A percentile compares a stretch with the other conserved stretches of the same genome.
These are phyloP conservation scores for Sporothrix curviconia DNA, from an alignment of 2,329 filamentous ascomycete genomes.

Conservation along the genomic window DNA sequence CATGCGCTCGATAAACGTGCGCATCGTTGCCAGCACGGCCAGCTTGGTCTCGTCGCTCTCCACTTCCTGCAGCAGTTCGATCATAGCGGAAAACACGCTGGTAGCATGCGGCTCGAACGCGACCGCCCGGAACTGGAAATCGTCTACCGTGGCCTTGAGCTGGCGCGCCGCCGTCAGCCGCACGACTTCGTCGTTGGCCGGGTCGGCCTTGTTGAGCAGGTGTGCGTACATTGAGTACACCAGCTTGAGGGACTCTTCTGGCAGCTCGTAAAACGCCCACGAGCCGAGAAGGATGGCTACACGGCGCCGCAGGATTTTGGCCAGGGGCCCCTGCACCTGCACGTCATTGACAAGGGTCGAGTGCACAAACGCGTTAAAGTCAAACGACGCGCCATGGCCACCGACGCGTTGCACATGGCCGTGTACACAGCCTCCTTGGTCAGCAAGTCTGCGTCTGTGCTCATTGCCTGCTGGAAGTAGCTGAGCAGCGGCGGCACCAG, in stretches of 20 bases:
- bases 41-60: constrained; percentile 84
- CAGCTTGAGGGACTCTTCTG: constrained; percentile 59
- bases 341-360: constrained; percentile 73
- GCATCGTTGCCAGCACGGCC: constrained; percentile 79
- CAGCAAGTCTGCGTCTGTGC: constrained; percentile 60
- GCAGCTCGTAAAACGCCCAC: constrained; percentile 77
- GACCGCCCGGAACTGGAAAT: constrained; percentile 71
- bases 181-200: constrained; percentile 83
- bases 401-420: constrained; percentile 78
- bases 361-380: constrained; percentile 75
- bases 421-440: constrained; percentile 94
- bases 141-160: constrained; percentile 72
- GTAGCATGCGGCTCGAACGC: constrained; percentile 72
- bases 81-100: constrained; percentile 63
- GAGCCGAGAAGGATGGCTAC: constrained; percentile 84
- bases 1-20: constrained; percentile 72
- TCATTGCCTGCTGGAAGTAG: constrained; percentile 75
- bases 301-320: constrained; percentile 77
- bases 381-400: constrained; percentile 65
- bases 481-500: constrained; percentile 71
- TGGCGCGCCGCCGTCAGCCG: constrained; percentile 84
- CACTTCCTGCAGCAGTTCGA: constrained; percentile 71
- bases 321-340: constrained; percentile 54
- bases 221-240: constrained; percentile 88
- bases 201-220: constrained; percentile 68